Conservation (phyloP, 371 early-diverging fungal species). For the Lichtheimia hyalospora region DNA sequence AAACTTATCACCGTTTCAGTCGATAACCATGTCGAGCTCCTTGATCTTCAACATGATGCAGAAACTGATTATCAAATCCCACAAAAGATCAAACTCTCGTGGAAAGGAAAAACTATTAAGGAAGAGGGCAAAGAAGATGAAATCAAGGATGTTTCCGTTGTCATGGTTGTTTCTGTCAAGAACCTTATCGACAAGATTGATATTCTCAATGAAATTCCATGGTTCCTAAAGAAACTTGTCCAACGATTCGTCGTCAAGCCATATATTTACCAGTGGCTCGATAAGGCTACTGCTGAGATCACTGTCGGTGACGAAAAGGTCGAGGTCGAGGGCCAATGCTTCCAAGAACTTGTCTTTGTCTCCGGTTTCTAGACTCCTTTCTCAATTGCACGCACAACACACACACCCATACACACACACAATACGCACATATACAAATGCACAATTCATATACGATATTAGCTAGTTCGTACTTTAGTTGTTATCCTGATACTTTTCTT, state of each 20-base stretch:
- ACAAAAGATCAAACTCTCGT: conserved; percentile 62
- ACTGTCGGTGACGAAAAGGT: conserved; percentile 67
- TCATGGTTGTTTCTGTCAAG: conserved; percentile 59
- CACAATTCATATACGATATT: not conserved
- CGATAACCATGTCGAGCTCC: conserved; percentile 64
- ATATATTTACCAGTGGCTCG: conserved; percentile 88
- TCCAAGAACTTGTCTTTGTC: conserved; percentile 68
- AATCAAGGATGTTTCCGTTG: conserved; percentile 61
- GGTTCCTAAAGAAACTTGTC: conserved; percentile 82
- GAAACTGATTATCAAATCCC: conserved; percentile 87
- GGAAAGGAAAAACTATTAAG: conserved; percentile 73
- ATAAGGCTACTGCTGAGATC: conserved; percentile 62
- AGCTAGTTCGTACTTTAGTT: not conserved
- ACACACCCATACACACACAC: not conserved
- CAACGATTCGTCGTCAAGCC: conserved; percentile 93
- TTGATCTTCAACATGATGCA: conserved; percentile 52
- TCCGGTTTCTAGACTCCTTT: conserved; percentile 39
- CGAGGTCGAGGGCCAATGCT: conserved; percentile 57
- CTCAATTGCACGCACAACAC: not conserved
- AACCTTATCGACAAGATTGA: conserved; percentile 80
- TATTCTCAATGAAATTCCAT: conserved; percentile 86
- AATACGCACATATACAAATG: too few species aligned
- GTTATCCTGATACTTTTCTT: too few species aligned
- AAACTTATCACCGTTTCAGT: conserved; percentile 72
- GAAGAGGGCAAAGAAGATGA: conserved; percentile 46